Evolutionary conservation across 2,329 filamentous ascomycete genomes (phyloP), one percentile per base, ranked within the genome.

Genomic region (Phaeosphaeriaceae sp.): DNA sequence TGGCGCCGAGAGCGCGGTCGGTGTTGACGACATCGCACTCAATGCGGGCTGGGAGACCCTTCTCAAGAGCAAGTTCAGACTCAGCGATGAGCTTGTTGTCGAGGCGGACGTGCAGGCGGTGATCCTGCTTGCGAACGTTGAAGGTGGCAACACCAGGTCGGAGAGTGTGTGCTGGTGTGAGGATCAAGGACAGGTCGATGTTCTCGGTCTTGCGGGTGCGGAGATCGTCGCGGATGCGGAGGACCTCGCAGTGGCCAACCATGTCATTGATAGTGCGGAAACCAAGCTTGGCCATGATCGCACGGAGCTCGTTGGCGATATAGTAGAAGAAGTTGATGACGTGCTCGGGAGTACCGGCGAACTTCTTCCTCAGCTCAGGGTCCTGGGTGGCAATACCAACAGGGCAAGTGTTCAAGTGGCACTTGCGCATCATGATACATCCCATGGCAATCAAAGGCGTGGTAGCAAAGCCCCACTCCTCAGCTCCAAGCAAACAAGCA

Each of bases 321-420:
- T 97, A 98, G 83, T 97, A 98, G 82, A 97, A 97, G 84, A 97
- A 97, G 85, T 97, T 98, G 80, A 98, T 97, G 57, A 97, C 93
- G 70, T 97, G 92, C 81, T 98, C 94, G 11, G 94, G 93, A 1
- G 92, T 93, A 61, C 94, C 94, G 67, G 89, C 84, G 79, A 98
- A 97, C 81, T 97, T 98, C 85, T 93, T 91, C 60, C 94, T 88
- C 1, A 98, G 85, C 75, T 94, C 91, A n/a, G 93, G 93, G 70
- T 97, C 93, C 75, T 98, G 94, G 0, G 93, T 97, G 3, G 94
- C 94, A 60, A 98, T 97, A 78, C 94, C 94, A 11, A 97, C 93
- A 10, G 93, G 93, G 81, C 93, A 90, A 2, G 91, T 93, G 74
- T 95, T 96, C 53, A 69, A 15, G 42, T 68, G 69, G 40, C 89